Base-by-base conservation (phyloP, 116 monocot species). In the Posidonia oceanica region DNA sequence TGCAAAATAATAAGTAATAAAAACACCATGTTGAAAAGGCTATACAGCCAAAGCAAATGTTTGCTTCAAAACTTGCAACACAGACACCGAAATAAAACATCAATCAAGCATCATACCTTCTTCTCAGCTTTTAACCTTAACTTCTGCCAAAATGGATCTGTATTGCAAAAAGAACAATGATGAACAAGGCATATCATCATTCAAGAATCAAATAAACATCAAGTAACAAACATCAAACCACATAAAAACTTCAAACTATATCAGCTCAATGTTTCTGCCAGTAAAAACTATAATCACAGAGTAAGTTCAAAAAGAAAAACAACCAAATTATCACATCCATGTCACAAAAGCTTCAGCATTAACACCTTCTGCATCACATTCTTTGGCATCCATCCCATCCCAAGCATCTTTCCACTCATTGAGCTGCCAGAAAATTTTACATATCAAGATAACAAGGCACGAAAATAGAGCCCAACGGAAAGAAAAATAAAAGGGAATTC, bases 101-200 rank as follows among this genome's bases (percentile, higher is more conserved):
- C 29, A 29, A 29, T 29, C 29, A 29, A 29, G 29, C 29, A 29
- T 29, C 29, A 36, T 61, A 74, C 74, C 74, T 74, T 74, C 16
- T 29, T 74, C 67, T 67, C 67, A 15, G 59, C 57, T 57, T 66
- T 65, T 56, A 36, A 3, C 48, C 23, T 74, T 51, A 74, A 48
- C 8, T 74, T 67, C 66, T 74, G 42, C 74, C 67, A 74, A 67
- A 74, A 74, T 48, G 74, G 67, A 74, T 67, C 74, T 74, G 74
- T 48, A 39, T 23, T 23, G 14, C 1, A 18, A 58, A 64, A 66
- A 23, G 17, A 63, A 11, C 4, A 71, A 69, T 41, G 17, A 6
- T 18, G 54, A 21, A 42, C n/a, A 37, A 36, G 5, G 15, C 12
- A 69, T 11, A 15, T 13, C 18, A 55, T 37, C 54, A 36, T 22